Conservation (phyloP, 148 eudicot species). For the Polygonum aviculare region DNA sequence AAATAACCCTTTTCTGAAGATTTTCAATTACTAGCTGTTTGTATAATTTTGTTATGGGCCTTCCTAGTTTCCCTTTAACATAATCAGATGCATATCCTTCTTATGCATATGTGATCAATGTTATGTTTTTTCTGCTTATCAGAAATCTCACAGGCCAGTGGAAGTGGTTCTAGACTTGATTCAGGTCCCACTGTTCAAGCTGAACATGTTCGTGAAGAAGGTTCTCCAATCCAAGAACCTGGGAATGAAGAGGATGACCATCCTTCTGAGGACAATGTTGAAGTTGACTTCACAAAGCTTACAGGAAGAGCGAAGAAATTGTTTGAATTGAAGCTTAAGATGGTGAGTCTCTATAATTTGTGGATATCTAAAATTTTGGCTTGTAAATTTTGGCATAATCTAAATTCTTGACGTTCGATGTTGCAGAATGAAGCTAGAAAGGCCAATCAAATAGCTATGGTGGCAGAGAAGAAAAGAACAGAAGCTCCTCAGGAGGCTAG, state of each 20-base stretch:
- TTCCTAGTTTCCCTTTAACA: not conserved
- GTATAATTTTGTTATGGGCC: not conserved
- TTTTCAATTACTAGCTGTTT: not conserved
- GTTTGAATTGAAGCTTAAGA: slow-evolving; percentile 76
- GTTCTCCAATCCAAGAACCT: slow-evolving; percentile 23
- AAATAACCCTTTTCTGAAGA: not conserved
- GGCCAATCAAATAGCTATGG: slow-evolving; percentile 82
- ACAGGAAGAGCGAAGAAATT: slow-evolving; percentile 76
- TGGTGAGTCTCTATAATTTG: slow-evolving; percentile 33
- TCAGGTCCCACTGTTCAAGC: slow-evolving; percentile 22
- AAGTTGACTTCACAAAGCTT: slow-evolving; percentile 41
- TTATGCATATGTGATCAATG: not conserved
- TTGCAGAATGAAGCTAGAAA: slow-evolving; percentile 79
- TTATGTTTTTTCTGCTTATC: not conserved
- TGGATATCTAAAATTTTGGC: not conserved
- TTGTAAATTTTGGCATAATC: not conserved
- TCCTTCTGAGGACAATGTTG: slow-evolving; percentile 23
- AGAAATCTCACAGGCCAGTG: slow-evolving; percentile 25
- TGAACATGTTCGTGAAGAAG: slow-evolving; percentile 32
- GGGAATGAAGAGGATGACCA: slow-evolving; percentile 29
- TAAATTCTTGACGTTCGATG: not conserved
- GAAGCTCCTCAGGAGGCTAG: slow-evolving; percentile 78
- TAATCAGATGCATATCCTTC: not conserved
- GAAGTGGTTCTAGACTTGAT: slow-evolving; percentile 15
- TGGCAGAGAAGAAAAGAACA: slow-evolving; percentile 65